Percentiles rank a stretch among this genome's conserved stretches.
These are phyloP conservation scores for Metarhizium rileyi DNA, from an alignment of 2,329 filamentous ascomycete genomes.

Conservation along the genomic window DNA sequence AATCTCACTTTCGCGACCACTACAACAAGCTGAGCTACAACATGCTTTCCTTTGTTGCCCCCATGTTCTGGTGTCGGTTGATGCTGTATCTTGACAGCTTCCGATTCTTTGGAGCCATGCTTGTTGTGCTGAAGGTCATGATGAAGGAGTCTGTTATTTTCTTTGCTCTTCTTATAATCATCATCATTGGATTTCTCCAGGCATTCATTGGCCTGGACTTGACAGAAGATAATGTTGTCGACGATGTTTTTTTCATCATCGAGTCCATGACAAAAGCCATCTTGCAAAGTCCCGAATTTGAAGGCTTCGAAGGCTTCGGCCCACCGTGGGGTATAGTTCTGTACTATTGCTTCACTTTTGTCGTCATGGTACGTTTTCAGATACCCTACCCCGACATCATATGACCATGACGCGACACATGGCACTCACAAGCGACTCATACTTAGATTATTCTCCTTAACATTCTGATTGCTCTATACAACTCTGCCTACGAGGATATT, in stretches of 20 bases:
- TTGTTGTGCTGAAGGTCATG: slow-evolving; percentile 92
- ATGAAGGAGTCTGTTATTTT: slow-evolving; percentile 94
- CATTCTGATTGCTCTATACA: slow-evolving; percentile 94
- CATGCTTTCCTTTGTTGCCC: slow-evolving; percentile 83
- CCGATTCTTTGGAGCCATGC: slow-evolving; percentile 96
- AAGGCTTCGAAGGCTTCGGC: slow-evolving; percentile 78
- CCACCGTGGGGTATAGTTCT: slow-evolving; percentile 90
- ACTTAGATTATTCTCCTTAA: slow-evolving; percentile 74
- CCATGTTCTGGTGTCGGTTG: slow-evolving; percentile 94
- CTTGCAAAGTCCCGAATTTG: slow-evolving; percentile 86
- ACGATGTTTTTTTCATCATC: slow-evolving; percentile 64
- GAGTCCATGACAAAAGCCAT: slow-evolving; percentile 82
- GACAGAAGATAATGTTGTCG: slow-evolving; percentile 59
- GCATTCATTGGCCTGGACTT: slow-evolving; percentile 88
- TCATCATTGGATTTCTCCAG: slow-evolving; percentile 82
- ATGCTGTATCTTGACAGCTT: slow-evolving; percentile 88
- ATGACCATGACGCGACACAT: background rate
- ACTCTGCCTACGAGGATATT: slow-evolving; percentile 91
- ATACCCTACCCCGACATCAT: background rate
- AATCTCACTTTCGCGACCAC: slow-evolving; percentile 35
- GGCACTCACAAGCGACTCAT: background rate
- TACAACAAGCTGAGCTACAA: slow-evolving; percentile 86
- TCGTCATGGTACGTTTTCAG: slow-evolving; percentile 65
- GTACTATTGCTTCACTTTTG: slow-evolving; percentile 96
- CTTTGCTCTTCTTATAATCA: slow-evolving; percentile 78